A percentile compares a stretch with the other conserved stretches of the same genome.
phyloP scores from a whole-genome alignment of 83 land plant genomes.

The Larix sibirica region DNA sequence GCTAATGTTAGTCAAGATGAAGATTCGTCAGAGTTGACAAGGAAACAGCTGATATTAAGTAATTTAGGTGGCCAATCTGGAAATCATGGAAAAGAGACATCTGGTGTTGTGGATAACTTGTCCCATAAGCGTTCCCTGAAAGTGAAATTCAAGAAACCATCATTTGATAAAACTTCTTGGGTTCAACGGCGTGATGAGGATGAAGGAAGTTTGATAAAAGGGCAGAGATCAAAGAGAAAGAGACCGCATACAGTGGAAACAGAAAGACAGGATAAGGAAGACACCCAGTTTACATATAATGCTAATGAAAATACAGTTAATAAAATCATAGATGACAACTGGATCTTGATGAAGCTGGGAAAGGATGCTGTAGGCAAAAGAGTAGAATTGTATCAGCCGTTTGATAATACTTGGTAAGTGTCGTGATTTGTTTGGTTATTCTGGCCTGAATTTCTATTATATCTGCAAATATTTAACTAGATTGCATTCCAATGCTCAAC shows the following conservation, averaged over 20 bases:
- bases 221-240: conserved; percentile 89
- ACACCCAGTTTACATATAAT: conserved; percentile 18
- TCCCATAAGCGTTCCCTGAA: conserved; percentile 51
- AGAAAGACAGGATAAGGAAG: conserved; percentile 25
- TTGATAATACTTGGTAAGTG: conserved; percentile 82
- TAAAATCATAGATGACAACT: conserved; percentile 65
- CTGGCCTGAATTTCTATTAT: not conserved
- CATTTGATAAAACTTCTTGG: conserved; percentile 43
- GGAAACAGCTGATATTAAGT: conserved; percentile 23
- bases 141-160: conserved; percentile 78
- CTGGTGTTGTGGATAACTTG: conserved; percentile 8
- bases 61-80: conserved; percentile 9
- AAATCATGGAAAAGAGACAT: conserved; percentile 22
- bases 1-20: conserved; percentile 24
- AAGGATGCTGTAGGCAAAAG: conserved; percentile 94
- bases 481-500: not conserved
- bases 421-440: not conserved
- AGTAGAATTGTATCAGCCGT: conserved; percentile 75
- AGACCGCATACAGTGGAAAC: conserved; percentile 50
- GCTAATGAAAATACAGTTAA: conserved; percentile 29
- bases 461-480: not conserved
- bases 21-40: conserved; percentile 18
- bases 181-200: conserved; percentile 33
- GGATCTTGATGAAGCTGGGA: conserved; percentile 89
- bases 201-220: conserved; percentile 49